Percentiles rank a stretch among this genome's conserved stretches.
These are phyloP conservation scores for Lichtheimia ornata DNA, from an alignment of 371 early-diverging fungal species.

Conservation along the genomic window DNA sequence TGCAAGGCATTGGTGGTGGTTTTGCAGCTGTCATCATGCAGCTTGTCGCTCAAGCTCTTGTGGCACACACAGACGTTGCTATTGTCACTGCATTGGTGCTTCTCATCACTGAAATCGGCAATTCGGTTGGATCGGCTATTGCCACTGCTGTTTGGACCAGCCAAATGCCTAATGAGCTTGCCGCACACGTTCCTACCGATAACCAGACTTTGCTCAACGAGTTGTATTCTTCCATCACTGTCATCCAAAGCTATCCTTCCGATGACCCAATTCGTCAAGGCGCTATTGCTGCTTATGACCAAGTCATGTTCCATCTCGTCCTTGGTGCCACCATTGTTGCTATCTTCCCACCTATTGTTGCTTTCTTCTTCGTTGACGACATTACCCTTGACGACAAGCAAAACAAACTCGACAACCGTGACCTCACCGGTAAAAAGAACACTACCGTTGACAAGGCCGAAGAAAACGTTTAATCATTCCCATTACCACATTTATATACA, in stretches of 20 bases:
- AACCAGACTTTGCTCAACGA: constrained; percentile 28
- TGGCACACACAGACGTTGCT: constrained; percentile 38
- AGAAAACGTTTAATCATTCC: background rate
- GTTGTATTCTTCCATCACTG: constrained; percentile 19
- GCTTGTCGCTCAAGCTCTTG: constrained; percentile 25
- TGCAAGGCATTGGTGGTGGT: constrained; percentile 48
- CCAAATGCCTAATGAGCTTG: constrained; percentile 36
- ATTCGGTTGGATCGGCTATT: constrained; percentile 42
- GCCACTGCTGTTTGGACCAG: constrained; percentile 51
- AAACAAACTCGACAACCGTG: constrained; percentile 19
- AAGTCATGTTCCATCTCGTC: constrained; percentile 29
- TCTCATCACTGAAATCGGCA: constrained; percentile 38
- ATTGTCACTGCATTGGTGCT: constrained; percentile 41
- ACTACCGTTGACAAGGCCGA: background rate
- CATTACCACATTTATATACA: no score
- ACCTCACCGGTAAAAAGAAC: constrained; percentile 16
- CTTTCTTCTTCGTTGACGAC: constrained; percentile 19
- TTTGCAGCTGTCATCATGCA: constrained; percentile 33
- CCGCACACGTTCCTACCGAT: constrained; percentile 36
- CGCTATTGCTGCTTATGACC: constrained; percentile 34
- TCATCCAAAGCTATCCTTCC: constrained; percentile 16
- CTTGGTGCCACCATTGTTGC: constrained; percentile 23
- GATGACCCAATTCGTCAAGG: constrained; percentile 23
- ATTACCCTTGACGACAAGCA: constrained; percentile 19
- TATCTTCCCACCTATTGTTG: constrained; percentile 18